phyloP scores from a whole-genome alignment of 1,284 basidiomycete genomes.

The Leccinum holopus region DNA sequence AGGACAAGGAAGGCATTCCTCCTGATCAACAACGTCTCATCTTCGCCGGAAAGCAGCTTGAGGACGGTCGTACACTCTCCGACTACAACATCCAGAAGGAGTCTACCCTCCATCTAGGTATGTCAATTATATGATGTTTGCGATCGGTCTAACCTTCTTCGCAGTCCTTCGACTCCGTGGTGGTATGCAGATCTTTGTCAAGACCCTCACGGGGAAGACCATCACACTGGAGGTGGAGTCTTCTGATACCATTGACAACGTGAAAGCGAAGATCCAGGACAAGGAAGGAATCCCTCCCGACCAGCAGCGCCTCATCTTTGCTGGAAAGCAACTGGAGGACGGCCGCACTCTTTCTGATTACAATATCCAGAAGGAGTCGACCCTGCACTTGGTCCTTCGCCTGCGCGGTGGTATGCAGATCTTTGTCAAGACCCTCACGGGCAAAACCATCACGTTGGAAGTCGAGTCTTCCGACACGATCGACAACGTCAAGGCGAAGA shows the following conservation, averaged over 20 bases:
- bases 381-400: slow-evolving; percentile 55
- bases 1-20: slow-evolving; percentile 40
- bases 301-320: slow-evolving; percentile 82
- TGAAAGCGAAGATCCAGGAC: slow-evolving; percentile 84
- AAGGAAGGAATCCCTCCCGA: slow-evolving; percentile 86
- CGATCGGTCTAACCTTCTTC: slow-evolving; percentile 3
- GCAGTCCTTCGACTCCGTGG: slow-evolving; percentile 65
- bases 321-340: slow-evolving; percentile 79
- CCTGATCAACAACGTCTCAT: slow-evolving; percentile 81
- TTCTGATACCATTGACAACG: slow-evolving; percentile 87
- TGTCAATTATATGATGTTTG: not conserved
- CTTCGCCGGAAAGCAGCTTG: slow-evolving; percentile 84
- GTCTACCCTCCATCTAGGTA: slow-evolving; percentile 63
- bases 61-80: slow-evolving; percentile 80
- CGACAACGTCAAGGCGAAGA: slow-evolving; percentile 72
- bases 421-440: slow-evolving; percentile 71
- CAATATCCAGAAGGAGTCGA: slow-evolving; percentile 76
- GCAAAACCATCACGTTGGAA: slow-evolving; percentile 80
- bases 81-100: slow-evolving; percentile 81
- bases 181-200: slow-evolving; percentile 76
- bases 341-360: slow-evolving; percentile 76
- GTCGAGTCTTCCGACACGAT: slow-evolving; percentile 77
- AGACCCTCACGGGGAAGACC: slow-evolving; percentile 79
- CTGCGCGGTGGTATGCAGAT: slow-evolving; percentile 62
- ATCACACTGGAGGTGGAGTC: slow-evolving; percentile 89